Base-by-base conservation (phyloP, 2,329 filamentous ascomycete genomes). In the Fusarium avenaceum region DNA sequence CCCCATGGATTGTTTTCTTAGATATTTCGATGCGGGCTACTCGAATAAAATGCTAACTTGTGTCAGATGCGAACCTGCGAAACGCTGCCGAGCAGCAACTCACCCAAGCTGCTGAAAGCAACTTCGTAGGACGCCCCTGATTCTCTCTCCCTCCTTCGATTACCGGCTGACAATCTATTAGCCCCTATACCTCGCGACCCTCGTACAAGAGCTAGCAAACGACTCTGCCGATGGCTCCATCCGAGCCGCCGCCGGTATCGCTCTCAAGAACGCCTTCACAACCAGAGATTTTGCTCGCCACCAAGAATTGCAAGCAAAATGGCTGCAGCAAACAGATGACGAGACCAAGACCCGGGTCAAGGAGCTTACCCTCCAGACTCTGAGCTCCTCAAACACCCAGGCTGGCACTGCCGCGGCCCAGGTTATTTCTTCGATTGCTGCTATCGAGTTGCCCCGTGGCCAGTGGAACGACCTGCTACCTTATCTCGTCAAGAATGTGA, bases 211-310 rank as follows among this genome's bases (percentile, higher is more conserved):
- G 82, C 89, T 99, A 76, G 94, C 94, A 78, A 97, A 97, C 82
- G 95, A 98, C 77, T 87, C 88, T 73, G 90, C 92, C 72, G 86
- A 92, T 77, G 87, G 92, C 70, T 88, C 93, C 78, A 96, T 97
- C 78, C 92, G 96, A 86, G 92, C 93, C 74, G 95, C 96, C 73
- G 96, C 96, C 75, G 96, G 94, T 89, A 89, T 99, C 75, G 95
- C 96, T 74, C 86, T 99, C 77, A 99, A 99, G 85, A 99, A 99
- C 86, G 92, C 96, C 76, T 98, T 99, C 84, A 93, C 93, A 77
- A 92, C 94, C 76, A 92, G 96, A 85, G 96, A 99, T 81, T 90
- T 90, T 76, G 84, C 89, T 76, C 91, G 94, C 77, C 90, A 97
- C 82, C 91, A 92, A 77, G 92, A 96, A 79, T 89, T 98, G 60